phyloP scores from a whole-genome alignment of 352 stramenopile genomes.

The Nannochloropsis limnetica region DNA sequence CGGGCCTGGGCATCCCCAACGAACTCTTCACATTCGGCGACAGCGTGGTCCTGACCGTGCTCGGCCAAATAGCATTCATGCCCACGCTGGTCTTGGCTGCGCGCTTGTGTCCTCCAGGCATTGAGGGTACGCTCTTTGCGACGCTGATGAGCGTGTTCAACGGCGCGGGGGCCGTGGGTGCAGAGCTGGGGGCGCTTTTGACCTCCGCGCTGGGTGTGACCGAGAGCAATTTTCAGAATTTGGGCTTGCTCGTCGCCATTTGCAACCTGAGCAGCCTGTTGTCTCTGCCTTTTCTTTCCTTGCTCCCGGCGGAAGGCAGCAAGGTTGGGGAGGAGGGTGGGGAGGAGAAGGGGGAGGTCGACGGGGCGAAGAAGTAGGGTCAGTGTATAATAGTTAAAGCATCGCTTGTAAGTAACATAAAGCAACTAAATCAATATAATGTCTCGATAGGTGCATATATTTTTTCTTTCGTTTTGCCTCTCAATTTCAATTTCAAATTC shows the following conservation, averaged over 20 bases:
- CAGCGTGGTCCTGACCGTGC: constrained; percentile 71
- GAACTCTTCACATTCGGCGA: constrained; percentile 87
- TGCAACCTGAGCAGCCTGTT: constrained; percentile 78
- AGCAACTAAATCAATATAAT: background rate
- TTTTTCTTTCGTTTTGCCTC: too few relatives aligned
- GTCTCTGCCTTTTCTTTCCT: constrained; percentile 74
- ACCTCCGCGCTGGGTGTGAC: constrained; percentile 74
- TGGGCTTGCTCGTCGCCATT: constrained; percentile 75
- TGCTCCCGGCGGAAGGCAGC: constrained; percentile 65
- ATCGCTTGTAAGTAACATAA: background rate
- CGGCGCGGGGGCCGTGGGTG: constrained; percentile 77
- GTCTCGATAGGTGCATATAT: too few relatives aligned
- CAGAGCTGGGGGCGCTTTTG: constrained; percentile 78
- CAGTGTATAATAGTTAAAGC: background rate
- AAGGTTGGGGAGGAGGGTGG: constrained; percentile 58
- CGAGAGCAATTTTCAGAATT: constrained; percentile 77
- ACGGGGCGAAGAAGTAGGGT: background rate
- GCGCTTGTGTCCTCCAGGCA: constrained; percentile 80
- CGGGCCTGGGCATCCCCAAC: constrained; percentile 78
- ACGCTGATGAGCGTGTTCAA: constrained; percentile 95
- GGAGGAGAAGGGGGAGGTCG: background rate
- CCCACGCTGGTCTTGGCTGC: constrained; percentile 85
- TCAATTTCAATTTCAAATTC: too few relatives aligned
- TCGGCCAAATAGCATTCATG: constrained; percentile 75
- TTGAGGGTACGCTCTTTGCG: constrained; percentile 91